Evolutionary conservation across 2,329 filamentous ascomycete genomes (phyloP).

Genomic region (Arthrobotrys sinensis): DNA sequence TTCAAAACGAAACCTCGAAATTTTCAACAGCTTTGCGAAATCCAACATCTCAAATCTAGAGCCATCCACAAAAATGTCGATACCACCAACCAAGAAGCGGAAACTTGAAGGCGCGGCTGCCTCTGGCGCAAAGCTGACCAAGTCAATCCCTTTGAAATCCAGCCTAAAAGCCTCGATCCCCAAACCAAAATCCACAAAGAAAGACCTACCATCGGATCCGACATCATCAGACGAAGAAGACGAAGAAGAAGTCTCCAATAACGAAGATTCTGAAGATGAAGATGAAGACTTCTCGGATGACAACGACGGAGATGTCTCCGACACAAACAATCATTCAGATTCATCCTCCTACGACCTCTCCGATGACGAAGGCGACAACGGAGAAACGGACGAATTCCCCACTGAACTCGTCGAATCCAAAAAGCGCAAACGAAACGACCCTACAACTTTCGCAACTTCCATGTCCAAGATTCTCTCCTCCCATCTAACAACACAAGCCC

Average conservation of each 20-base stretch:
- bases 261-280: conserved; percentile 30
- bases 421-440: conserved; percentile 86
- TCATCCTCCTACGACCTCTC: conserved; percentile 64
- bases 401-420: conserved; percentile 66
- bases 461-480: conserved; percentile 93
- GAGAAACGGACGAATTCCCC: conserved; percentile 66
- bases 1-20: conserved; percentile 22
- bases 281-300: conserved; percentile 33
- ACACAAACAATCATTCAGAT: conserved; percentile 66
- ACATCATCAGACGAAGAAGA: conserved; percentile 10
- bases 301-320: conserved; percentile 66
- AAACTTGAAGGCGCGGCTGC: conserved; percentile 43
- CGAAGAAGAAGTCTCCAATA: conserved; percentile 25
- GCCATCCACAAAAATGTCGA: conserved; percentile 38
- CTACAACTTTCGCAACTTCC: conserved; percentile 89
- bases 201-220: neutral
- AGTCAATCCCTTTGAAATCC: conserved; percentile 45
- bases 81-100: conserved; percentile 58
- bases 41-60: conserved; percentile 19
- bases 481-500: conserved; percentile 85
- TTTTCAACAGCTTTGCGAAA: conserved; percentile 5
- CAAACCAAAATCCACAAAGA: conserved; percentile 33
- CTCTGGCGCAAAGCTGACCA: conserved; percentile 45
- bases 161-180: conserved; percentile 34
- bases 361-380: conserved; percentile 69